These are phyloP conservation scores for Oryza coarctata DNA, from an alignment of 176 grass and related monocot species.

Conservation along the genomic window DNA sequence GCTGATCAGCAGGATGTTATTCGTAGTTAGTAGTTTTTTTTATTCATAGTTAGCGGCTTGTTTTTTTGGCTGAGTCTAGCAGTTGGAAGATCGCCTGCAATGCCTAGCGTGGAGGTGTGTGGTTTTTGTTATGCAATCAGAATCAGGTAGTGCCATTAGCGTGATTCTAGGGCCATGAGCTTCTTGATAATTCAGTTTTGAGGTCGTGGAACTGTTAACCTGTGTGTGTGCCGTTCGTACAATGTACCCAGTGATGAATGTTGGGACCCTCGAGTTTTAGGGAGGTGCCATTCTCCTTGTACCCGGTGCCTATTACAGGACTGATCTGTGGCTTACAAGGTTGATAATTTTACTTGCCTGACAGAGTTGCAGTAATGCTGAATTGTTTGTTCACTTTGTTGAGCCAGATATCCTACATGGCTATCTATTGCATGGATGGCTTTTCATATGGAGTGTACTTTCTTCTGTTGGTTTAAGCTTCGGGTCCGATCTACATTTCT, in stretches of 20 bases:
- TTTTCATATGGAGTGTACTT: constrained; percentile 6
- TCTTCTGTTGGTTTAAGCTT: not conserved
- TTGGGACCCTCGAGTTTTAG: constrained; percentile 67
- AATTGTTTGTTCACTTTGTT: constrained; percentile 36
- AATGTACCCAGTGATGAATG: constrained; percentile 38
- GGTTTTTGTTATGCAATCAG: constrained; percentile 24
- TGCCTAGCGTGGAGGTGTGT: constrained; percentile 29
- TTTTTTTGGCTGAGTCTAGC: constrained; percentile 26
- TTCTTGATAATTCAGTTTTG: constrained; percentile 28
- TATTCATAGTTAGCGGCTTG: constrained; percentile 31
- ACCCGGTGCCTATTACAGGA: constrained; percentile 40
- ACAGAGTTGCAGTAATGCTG: constrained; percentile 21
- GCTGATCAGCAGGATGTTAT: constrained; percentile 18
- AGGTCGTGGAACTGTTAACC: constrained; percentile 30
- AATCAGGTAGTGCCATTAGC: constrained; percentile 24
- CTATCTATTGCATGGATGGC: not conserved
- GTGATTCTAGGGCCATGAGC: constrained; percentile 18
- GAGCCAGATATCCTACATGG: not conserved
- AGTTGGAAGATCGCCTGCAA: constrained; percentile 54
- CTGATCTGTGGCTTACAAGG: constrained; percentile 44
- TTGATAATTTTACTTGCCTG: constrained; percentile 42
- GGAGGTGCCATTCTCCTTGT: constrained; percentile 43
- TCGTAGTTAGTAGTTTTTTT: constrained; percentile 35
- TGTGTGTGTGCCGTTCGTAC: constrained; percentile 19
- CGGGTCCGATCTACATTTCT: not conserved